These are phyloP conservation scores for Cryoendolithus antarcticus DNA, from an alignment of 2,329 filamentous ascomycete genomes.

Conservation along the genomic window DNA sequence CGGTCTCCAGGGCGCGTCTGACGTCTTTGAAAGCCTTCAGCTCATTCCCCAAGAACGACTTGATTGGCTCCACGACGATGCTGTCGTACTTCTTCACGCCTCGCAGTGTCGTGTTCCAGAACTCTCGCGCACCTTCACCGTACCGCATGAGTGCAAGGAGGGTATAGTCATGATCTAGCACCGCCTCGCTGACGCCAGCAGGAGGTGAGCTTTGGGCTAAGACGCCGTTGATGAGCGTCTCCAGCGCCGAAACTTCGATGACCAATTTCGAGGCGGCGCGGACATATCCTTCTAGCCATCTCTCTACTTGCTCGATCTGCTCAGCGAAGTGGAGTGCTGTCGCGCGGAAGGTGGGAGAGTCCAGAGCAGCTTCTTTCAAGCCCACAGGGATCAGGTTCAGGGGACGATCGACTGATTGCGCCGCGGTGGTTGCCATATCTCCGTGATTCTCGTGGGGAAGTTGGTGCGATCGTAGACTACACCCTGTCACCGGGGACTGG, in stretches of 20 bases:
- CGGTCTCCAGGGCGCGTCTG: constrained; percentile 59
- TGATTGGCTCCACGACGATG: constrained; percentile 69
- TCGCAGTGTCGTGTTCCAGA: constrained; percentile 66
- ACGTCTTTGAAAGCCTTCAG: constrained; percentile 77
- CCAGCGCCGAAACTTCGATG: constrained; percentile 58
- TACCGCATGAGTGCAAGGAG: constrained; percentile 74
- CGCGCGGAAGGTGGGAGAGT: constrained; percentile 90
- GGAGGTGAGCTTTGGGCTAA: constrained; percentile 65
- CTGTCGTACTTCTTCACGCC: constrained; percentile 67
- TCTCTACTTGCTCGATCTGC: constrained; percentile 80
- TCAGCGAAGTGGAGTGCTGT: constrained; percentile 77
- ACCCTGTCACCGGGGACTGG: too few species aligned
- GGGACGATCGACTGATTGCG: constrained; percentile 8
- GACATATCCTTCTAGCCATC: constrained; percentile 71
- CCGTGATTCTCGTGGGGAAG: too few species aligned
- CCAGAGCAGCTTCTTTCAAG: constrained; percentile 87
- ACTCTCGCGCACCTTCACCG: constrained; percentile 74
- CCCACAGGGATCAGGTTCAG: constrained; percentile 53
- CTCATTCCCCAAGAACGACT: constrained; percentile 64
- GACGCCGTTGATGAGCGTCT: constrained; percentile 66
- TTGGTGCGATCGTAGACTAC: too few species aligned
- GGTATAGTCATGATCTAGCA: constrained; percentile 92
- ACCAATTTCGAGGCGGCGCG: constrained; percentile 50
- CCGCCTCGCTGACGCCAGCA: constrained; percentile 61
- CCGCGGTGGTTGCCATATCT: not conserved